phyloP scores from a whole-genome alignment of 2,329 filamentous ascomycete species.

The Hypomyces rosellus region DNA sequence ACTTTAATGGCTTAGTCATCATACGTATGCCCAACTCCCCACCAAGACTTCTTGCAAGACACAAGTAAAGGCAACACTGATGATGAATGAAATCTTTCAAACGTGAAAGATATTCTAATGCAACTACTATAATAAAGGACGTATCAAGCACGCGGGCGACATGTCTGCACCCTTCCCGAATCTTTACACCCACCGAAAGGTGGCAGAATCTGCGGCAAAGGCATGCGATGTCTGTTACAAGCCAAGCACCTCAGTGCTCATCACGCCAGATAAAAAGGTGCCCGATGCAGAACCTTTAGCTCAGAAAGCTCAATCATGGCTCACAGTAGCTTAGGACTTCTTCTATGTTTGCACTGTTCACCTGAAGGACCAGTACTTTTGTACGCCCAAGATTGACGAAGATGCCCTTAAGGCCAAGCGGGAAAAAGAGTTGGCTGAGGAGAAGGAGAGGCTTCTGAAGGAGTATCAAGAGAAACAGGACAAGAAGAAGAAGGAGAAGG shows the following conservation, averaged over 20 bases:
- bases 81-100: not conserved
- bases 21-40: not conserved
- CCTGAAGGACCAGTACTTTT: slow-evolving; percentile 77
- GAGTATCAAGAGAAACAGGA: slow-evolving; percentile 71
- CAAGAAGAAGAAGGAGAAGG: slow-evolving; percentile 61
- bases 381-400: slow-evolving; percentile 65
- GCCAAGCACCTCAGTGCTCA: slow-evolving; percentile 76
- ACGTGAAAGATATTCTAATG: not conserved
- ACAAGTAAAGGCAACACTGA: not conserved
- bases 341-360: slow-evolving; percentile 87
- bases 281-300: slow-evolving; percentile 7
- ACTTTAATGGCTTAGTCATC: not conserved
- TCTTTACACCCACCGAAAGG: slow-evolving; percentile 75
- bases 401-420: slow-evolving; percentile 55
- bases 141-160: not conserved
- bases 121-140: not conserved
- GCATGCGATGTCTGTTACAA: slow-evolving; percentile 91
- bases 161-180: slow-evolving; percentile 54
- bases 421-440: slow-evolving; percentile 58
- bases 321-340: slow-evolving; percentile 52
- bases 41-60: not conserved
- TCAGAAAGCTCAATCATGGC: not conserved
- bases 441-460: slow-evolving; percentile 60
- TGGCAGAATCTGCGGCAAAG: slow-evolving; percentile 77
- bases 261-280: slow-evolving; percentile 86